A percentile compares a stretch with the other conserved stretches of the same genome.
Conservation (phyloP, 2,329 filamentous ascomycete species). For the Fusarium succisae region DNA sequence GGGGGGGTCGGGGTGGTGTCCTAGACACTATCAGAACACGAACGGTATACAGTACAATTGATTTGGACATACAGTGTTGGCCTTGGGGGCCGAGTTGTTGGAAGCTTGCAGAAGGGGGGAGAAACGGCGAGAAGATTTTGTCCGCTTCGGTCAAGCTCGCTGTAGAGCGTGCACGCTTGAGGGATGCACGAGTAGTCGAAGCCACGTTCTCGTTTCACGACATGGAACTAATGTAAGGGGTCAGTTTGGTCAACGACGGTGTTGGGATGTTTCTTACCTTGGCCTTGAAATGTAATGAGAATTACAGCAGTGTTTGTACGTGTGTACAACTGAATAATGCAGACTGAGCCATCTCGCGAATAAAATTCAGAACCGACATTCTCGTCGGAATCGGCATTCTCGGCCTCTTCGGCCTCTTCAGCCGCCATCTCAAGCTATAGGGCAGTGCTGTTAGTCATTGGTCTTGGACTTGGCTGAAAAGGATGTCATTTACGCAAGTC, state of each 20-base stretch:
- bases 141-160: neutral
- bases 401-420: neutral
- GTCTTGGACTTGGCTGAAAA: neutral
- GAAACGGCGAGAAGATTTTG: neutral
- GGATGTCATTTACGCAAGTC: neutral
- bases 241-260: neutral
- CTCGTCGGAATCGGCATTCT: neutral
- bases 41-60: no score
- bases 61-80: no score
- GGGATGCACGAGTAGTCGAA: neutral
- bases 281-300: neutral
- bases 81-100: no score
- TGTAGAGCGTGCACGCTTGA: neutral
- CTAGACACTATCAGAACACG: no score
- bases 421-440: accelerated
- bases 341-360: neutral
- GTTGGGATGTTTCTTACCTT: neutral
- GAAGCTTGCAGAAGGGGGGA: no score
- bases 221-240: neutral
- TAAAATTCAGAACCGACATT: neutral
- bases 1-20: no score
- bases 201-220: neutral
- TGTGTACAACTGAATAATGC: no score
- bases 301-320: neutral
- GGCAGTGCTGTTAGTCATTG: accelerated